Base-by-base conservation (phyloP, 148 eudicot genomes). In the Fagopyrum homotropicum region DNA sequence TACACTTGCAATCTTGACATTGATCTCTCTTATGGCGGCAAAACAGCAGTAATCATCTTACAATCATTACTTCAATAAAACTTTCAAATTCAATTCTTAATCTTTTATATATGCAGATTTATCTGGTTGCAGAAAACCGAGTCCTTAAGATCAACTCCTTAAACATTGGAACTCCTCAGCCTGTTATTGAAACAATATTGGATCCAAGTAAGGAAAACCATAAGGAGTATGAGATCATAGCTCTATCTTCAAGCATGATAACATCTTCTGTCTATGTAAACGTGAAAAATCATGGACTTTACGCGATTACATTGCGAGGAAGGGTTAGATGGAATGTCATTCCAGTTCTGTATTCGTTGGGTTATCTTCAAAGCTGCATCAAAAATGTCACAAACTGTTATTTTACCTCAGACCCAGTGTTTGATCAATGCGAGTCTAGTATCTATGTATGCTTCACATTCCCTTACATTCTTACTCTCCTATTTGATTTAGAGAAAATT, bases 371-470 rank as follows among this genome's bases (percentile, higher is more conserved):
- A 89, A 96, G 97, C 54, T 96, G 98, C 79, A 79, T 81, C 77
- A 87, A 83, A 66, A 89, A 89, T 72, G 74, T 82, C 63, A 81
- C 87, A 17, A 88, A 85, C 57, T 96, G 99, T 77, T 83, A 81
- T 74, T 92, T 96, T 72, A 71, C 76, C 66, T 90, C 98, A 16
- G 45, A 54, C 19, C 97, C 96, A 6, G 87, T 90, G 45, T 79
- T 90, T 74, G 98, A 96, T 82, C 87, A 85, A 47, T 96, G 99
- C 72, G 98, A 96, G 78, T 87, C 89, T 73, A 92, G 89, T 86
- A 77, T 95, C 30, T 95, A 92, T 80, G 99, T 93, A 84, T 85
- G 93, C 30, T 80, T 49, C 66, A 4, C 45, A 57, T 50, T 57
- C 66, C 2, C 40, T 35, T 35, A 35, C 40, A 6, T 15, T 35